Percentiles rank a stretch among this genome's conserved stretches.
phyloP scores from a whole-genome alignment of 192 early-diverging fungal genomes.

The Entomortierella chlamydospora region DNA sequence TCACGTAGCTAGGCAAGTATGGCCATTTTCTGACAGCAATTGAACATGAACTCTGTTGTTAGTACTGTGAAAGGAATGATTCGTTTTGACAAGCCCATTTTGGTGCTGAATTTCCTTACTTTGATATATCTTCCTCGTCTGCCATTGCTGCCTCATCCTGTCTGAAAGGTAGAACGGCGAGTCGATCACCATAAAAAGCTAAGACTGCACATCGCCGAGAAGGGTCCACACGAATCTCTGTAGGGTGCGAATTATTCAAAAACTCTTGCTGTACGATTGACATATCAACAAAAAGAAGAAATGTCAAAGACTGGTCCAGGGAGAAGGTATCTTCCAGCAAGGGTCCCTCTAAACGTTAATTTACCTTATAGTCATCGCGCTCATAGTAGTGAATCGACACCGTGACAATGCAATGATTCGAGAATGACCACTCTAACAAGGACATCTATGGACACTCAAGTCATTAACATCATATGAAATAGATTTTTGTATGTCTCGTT shows the following conservation, averaged over 20 bases:
- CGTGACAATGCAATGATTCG: conserved; percentile 82
- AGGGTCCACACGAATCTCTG: conserved; percentile 83
- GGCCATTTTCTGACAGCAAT: conserved; percentile 63
- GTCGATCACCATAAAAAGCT: conserved; percentile 87
- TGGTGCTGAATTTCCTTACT: conserved; percentile 49
- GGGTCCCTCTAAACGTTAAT: neutral
- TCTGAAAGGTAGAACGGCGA: conserved; percentile 91
- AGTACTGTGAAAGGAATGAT: neutral
- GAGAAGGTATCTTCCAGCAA: neutral
- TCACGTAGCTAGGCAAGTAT: conserved; percentile 78
- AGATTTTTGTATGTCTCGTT: neutral
- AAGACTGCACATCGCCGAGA: conserved; percentile 89
- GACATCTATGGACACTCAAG: conserved; percentile 78
- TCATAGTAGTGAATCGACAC: conserved; percentile 98
- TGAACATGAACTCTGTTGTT: neutral
- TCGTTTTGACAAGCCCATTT: neutral
- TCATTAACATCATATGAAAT: neutral
- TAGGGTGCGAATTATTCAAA: conserved; percentile 69
- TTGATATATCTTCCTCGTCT: conserved; percentile 69
- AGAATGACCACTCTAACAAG: conserved; percentile 84
- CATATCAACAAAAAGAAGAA: no score
- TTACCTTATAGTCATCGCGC: conserved; percentile 86
- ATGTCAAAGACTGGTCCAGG: neutral
- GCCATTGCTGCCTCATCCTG: conserved; percentile 67
- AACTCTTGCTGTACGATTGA: conserved; percentile 73